These are phyloP conservation scores for Fagus sylvatica DNA, from an alignment of 306 rosid species.

Conservation along the genomic window DNA sequence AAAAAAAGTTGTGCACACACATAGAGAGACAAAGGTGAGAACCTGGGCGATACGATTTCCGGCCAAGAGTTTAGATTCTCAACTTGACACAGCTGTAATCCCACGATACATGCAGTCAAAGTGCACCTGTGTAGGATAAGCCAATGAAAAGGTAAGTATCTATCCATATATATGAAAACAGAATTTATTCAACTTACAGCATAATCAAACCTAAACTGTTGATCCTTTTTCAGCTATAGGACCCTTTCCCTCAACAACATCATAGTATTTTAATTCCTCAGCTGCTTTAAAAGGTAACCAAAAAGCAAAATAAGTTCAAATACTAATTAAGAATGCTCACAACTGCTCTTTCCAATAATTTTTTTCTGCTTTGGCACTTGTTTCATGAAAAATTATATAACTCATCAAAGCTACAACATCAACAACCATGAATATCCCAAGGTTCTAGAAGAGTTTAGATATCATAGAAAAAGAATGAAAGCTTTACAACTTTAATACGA, in stretches of 20 bases:
- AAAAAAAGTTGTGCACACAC: neutral
- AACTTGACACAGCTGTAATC: slow-evolving; percentile 51
- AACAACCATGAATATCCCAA: too few relatives aligned
- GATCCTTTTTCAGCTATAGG: slow-evolving; percentile 71
- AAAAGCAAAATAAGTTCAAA: neutral
- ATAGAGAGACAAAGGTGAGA: slow-evolving; percentile 15
- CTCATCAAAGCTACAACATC: too few relatives aligned
- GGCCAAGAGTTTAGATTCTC: slow-evolving; percentile 58
- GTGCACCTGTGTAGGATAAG: slow-evolving; percentile 60
- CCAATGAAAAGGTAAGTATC: slow-evolving; percentile 7
- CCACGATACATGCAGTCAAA: slow-evolving; percentile 86
- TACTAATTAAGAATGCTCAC: slow-evolving; percentile 1
- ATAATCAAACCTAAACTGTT: slow-evolving; percentile 57
- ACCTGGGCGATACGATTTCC: slow-evolving; percentile 96
- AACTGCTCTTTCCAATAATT: neutral
- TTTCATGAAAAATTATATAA: too few relatives aligned
- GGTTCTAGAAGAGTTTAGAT: too few relatives aligned
- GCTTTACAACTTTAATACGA: neutral
- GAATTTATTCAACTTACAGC: neutral
- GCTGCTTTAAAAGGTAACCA: slow-evolving; percentile 43
- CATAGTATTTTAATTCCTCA: slow-evolving; percentile 82
- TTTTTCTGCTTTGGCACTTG: neutral
- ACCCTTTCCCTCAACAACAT: slow-evolving; percentile 82
- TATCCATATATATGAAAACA: neutral
- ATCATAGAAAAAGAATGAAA: neutral